Base-by-base conservation (phyloP, 2,329 filamentous ascomycete genomes). In the Apiospora marii region DNA sequence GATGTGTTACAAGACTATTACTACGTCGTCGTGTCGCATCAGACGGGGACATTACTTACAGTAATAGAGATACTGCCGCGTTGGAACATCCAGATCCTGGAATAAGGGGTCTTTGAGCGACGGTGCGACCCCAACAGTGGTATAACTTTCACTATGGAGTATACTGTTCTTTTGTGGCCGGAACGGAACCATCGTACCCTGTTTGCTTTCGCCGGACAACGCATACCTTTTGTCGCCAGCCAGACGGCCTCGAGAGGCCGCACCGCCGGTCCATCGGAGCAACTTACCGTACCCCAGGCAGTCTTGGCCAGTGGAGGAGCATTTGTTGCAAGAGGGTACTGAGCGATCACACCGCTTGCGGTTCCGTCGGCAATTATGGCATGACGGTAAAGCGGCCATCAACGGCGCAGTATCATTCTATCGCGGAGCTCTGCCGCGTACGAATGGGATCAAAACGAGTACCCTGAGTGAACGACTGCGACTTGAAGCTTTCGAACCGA, bases 281-380 rank as follows among this genome's bases (percentile, higher is more conserved):
- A 91, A 80, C 77, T 87, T 87, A 73, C 88, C 89, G 80, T 92
- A 92, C 51, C 90, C 90, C 74, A 90, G 86, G 82, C 90, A 92
- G 76, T 88, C 84, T 78, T 88, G 84, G 41, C 88, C 88, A 58
- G 86, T 83, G 76, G 83, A 84, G 71, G 83, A 80, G 79, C 90
- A 92, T 82, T 91, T 92, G 77, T 87, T 85, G 80, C 90, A 92
- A 72, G 81, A 84, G 37, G 90, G 90, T 69, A 87, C 82, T 46
- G 89, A 91, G 73, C 87, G 85, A 80, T 92, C 90, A 80, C 90
- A 92, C 77, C 89, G 88, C 79, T 89, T 85, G 75, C 90, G 87
- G 78, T 86, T 86, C 72, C 86, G 87, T 73, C 89, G 88, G 81
- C 90, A 92, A 81, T 90, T 91, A 81, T 91, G 88, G 80, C 90